A percentile compares a stretch with the other conserved stretches of the same genome.
These are phyloP conservation scores for Auricularia sp. DNA, from an alignment of 768 basidiomycete species.

Conservation along the genomic window DNA sequence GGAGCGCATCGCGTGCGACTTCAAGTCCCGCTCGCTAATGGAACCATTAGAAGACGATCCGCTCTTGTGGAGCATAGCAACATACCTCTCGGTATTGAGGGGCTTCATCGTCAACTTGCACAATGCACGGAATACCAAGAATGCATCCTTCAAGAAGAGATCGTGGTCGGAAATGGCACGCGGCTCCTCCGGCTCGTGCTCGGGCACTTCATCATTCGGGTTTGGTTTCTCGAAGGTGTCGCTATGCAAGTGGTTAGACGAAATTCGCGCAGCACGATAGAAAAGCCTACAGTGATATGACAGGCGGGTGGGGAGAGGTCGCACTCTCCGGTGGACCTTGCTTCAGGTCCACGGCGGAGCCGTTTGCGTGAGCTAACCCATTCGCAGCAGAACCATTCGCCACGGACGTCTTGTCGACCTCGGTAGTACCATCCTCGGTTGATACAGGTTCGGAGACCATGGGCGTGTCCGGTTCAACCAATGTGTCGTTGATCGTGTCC, in stretches of 20 bases:
- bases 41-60: constrained; percentile 23
- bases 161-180: constrained; percentile 66
- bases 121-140: constrained; percentile 91
- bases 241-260: constrained; percentile 11
- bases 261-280: too few relatives aligned
- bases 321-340: not conserved
- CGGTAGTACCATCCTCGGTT: not conserved
- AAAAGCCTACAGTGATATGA: too few relatives aligned
- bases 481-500: not conserved
- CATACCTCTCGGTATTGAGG: constrained; percentile 63
- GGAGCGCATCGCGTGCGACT: constrained; percentile 94
- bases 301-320: not conserved
- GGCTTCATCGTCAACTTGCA: constrained; percentile 99
- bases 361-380: not conserved
- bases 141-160: constrained; percentile 93
- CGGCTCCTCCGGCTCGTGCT: constrained; percentile 17
- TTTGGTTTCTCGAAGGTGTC: constrained; percentile 28
- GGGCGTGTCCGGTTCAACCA: too few relatives aligned
- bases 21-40: constrained; percentile 76
- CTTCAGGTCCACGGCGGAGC: not conserved
- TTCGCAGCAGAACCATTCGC: not conserved
- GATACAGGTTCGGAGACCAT: too few relatives aligned
- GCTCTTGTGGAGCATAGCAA: not conserved
- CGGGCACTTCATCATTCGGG: constrained; percentile 24
- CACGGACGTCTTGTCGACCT: not conserved